A percentile compares a stretch with the other conserved stretches of the same genome.
Evolutionary conservation across 192 early-diverging fungal species (phyloP).

Genomic region (Backusella circina): DNA sequence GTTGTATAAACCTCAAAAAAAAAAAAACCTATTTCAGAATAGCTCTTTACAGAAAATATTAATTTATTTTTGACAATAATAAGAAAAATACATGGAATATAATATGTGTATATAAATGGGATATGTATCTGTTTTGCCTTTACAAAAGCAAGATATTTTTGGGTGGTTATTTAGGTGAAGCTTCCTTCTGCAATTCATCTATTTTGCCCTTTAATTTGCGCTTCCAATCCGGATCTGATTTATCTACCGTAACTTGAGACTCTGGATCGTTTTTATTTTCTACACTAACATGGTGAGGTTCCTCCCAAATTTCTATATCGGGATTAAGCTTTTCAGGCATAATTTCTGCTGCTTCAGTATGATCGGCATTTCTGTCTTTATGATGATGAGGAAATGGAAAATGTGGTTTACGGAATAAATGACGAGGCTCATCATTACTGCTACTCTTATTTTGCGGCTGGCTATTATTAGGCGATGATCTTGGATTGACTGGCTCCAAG

Average conservation of each 20-base stretch:
- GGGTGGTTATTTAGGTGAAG: background rate
- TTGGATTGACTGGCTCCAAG: constrained; percentile 32
- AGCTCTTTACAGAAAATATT: no score
- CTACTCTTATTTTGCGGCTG: background rate
- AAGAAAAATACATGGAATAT: background rate
- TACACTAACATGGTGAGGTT: constrained; percentile 1
- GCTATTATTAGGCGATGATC: background rate
- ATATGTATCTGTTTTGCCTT: background rate
- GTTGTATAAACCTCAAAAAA: no score
- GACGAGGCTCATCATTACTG: background rate
- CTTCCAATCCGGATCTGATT: constrained; percentile 14
- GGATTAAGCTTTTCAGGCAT: background rate
- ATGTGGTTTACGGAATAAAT: background rate
- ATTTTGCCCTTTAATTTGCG: background rate
- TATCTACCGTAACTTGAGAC: background rate
- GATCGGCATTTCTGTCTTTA: background rate
- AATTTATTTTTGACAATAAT: background rate
- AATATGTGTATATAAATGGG: background rate
- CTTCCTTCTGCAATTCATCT: constrained; percentile 15
- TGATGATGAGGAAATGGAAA: background rate
- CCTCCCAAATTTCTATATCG: constrained; percentile 26
- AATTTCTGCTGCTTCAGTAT: background rate
- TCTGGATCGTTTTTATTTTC: constrained; percentile 8
- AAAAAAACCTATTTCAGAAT: no score
- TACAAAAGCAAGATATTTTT: background rate